Conservation (phyloP, 257 asterid genomes). For the Plantago ovata region DNA sequence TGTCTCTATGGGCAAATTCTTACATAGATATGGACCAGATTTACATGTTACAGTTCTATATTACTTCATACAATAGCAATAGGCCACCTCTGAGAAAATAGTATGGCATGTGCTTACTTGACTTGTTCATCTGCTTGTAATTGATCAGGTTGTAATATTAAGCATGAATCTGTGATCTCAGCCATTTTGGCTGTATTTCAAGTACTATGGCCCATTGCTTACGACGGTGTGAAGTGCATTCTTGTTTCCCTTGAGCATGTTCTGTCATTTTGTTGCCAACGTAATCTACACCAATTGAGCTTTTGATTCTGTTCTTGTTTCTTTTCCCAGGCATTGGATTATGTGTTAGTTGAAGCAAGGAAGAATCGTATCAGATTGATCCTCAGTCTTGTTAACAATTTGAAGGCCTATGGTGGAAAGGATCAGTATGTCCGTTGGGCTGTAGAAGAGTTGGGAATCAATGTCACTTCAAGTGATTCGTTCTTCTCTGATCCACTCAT, state of each 20-base stretch:
- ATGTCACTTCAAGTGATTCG: constrained; percentile 34
- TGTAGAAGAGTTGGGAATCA: constrained; percentile 34
- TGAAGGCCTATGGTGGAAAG: constrained; percentile 56
- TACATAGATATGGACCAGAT: too few species aligned
- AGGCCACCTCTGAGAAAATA: too few species aligned
- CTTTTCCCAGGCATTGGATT: constrained; percentile 61
- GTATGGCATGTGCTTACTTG: not conserved
- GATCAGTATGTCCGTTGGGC: constrained; percentile 59
- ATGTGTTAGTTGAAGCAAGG: constrained; percentile 53
- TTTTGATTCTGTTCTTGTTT: too few species aligned
- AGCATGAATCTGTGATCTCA: too few species aligned
- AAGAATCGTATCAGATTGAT: constrained; percentile 41
- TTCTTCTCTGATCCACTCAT: constrained; percentile 42
- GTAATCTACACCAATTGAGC: too few species aligned
- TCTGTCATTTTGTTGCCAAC: too few species aligned
- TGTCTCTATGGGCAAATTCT: not conserved
- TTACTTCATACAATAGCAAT: too few species aligned
- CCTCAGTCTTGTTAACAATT: constrained; percentile 51
- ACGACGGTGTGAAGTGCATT: too few species aligned
- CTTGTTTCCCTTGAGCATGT: not conserved
- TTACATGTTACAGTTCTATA: too few species aligned
- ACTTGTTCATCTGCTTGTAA: not conserved
- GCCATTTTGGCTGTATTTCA: too few species aligned
- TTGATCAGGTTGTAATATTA: not conserved
- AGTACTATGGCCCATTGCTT: too few species aligned